A percentile compares a stretch with the other conserved stretches of the same genome.
These are phyloP conservation scores for Chloris gayana DNA, from an alignment of 176 grass and related monocot genomes.

Conservation along the genomic window DNA sequence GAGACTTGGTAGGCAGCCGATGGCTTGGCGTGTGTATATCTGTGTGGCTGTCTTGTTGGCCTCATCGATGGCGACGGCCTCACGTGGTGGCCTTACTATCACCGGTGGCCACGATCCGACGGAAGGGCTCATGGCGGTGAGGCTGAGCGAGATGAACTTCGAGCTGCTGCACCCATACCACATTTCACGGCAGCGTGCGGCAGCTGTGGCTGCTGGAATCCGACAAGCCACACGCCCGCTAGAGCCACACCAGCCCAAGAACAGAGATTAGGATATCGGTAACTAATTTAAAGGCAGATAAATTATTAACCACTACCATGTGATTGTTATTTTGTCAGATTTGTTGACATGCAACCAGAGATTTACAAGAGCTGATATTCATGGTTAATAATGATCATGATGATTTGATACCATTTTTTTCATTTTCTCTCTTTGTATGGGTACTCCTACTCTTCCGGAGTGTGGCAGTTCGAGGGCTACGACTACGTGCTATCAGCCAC, in stretches of 20 bases:
- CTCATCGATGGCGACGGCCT: not conserved
- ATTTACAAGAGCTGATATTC: no score
- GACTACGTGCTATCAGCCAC: constrained; percentile 40
- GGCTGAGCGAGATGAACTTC: constrained; percentile 41
- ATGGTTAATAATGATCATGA: no score
- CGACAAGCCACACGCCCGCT: constrained; percentile 32
- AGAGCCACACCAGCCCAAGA: constrained; percentile 36
- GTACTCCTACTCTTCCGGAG: constrained; percentile 24
- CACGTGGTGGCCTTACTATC: not conserved
- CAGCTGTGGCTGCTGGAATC: constrained; percentile 46
- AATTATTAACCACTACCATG: no score
- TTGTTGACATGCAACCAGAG: not conserved
- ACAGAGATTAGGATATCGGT: constrained; percentile 54
- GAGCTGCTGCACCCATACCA: constrained; percentile 37
- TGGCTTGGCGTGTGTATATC: not conserved
- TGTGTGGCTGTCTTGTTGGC: not conserved
- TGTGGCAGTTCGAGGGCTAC: constrained; percentile 64
- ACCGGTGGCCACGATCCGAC: constrained; percentile 23
- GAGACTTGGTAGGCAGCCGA: not conserved
- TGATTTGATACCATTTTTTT: no score
- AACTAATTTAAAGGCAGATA: no score
- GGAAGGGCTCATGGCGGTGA: constrained; percentile 47
- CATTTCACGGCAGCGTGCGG: constrained; percentile 24
- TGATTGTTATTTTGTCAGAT: not conserved
- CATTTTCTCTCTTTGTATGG: not conserved